Conservation (phyloP, 2,329 filamentous ascomycete genomes). For the Claviceps digitariae region DNA sequence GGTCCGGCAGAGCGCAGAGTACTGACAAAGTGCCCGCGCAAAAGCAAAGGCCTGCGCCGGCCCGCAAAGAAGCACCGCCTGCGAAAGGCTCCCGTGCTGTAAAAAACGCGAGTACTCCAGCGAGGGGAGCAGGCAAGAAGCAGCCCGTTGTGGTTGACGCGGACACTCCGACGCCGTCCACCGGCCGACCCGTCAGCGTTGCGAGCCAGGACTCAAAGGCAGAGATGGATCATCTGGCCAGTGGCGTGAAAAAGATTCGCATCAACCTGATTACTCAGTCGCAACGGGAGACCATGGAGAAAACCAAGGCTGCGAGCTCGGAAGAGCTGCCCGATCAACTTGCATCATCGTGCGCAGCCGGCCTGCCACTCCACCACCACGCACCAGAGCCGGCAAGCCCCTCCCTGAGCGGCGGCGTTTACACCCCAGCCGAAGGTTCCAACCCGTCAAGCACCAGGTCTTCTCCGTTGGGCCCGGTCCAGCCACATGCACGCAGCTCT, state of each 20-base stretch:
- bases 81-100: conserved; percentile 19
- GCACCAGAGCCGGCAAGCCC: conserved; percentile 12
- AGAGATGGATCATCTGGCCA: conserved; percentile 41
- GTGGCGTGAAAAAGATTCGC: conserved; percentile 48
- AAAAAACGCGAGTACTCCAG: conserved; percentile 22
- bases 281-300: conserved; percentile 39
- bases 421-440: conserved; percentile 13
- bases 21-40: conserved; percentile 36
- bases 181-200: neutral
- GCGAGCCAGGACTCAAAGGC: conserved; percentile 13
- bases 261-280: conserved; percentile 47
- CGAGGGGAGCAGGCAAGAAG: conserved; percentile 10
- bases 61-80: conserved; percentile 27
- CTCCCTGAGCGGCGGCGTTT: conserved; percentile 12
- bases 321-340: neutral
- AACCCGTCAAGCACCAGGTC: conserved; percentile 10
- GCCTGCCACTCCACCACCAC: too few relatives aligned
- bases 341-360: neutral
- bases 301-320: conserved; percentile 1
- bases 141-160: conserved; percentile 6
- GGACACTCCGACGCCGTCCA: conserved; percentile 6
- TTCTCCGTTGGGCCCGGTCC: conserved; percentile 12
- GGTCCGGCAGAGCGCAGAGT: conserved; percentile 21
- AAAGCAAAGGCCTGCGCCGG: conserved; percentile 40
- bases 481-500: conserved; percentile 14